Evolutionary conservation across 176 grass and related monocot genomes (phyloP).

Genomic region (Saccharum spontaneum): DNA sequence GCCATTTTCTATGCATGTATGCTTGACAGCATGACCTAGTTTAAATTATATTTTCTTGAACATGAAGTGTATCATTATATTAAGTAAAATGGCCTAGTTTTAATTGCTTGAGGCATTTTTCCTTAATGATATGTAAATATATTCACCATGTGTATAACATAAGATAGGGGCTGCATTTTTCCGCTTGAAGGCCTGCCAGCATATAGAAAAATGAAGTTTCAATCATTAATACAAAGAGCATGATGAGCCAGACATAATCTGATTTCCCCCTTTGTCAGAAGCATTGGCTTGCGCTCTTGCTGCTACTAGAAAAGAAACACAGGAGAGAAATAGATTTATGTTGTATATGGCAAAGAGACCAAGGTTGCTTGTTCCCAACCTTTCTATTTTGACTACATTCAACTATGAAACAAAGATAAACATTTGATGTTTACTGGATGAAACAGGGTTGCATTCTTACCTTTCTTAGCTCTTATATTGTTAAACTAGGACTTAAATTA

Average conservation of each 20-base stretch:
- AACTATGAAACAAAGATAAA: not conserved
- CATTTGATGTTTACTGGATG: not conserved
- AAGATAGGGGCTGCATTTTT: not conserved
- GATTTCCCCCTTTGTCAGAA: not conserved
- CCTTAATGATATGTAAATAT: not conserved
- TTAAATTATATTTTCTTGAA: not conserved
- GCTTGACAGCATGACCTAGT: not conserved
- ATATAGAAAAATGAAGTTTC: not conserved
- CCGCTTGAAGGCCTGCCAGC: not conserved
- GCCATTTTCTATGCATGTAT: not conserved
- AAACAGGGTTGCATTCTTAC: not conserved
- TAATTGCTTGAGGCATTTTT: not conserved
- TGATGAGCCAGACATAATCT: not conserved
- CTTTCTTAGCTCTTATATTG: not conserved
- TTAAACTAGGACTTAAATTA: not conserved
- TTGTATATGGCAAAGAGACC: not conserved
- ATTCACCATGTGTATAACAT: not conserved
- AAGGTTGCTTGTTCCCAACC: not conserved
- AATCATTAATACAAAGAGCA: not conserved
- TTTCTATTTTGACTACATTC: not conserved
- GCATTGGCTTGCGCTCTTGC: not conserved
- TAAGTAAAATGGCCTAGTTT: not conserved
- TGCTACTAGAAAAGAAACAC: not conserved
- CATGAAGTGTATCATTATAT: not conserved
- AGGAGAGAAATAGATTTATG: not conserved